These are phyloP conservation scores for Mrakia hoshinonis DNA, from an alignment of 768 basidiomycete genomes.

Conservation along the genomic window DNA sequence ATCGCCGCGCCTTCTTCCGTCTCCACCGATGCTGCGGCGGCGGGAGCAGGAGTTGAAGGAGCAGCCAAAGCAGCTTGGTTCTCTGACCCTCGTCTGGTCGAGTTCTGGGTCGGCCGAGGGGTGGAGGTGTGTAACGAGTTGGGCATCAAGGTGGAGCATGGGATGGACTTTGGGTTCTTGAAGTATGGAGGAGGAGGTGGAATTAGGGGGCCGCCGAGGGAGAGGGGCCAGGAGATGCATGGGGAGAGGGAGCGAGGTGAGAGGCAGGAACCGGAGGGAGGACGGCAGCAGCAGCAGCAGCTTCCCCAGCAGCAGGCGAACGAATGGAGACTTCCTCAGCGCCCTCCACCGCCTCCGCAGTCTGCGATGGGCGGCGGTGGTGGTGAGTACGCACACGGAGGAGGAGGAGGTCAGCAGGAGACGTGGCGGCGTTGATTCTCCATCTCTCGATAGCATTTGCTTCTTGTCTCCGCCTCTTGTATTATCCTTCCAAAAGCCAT, in stretches of 20 bases:
- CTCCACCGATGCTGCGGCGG: neutral
- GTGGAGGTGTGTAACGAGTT: neutral
- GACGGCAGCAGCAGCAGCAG: neutral
- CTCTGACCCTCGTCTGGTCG: slow-evolving; percentile 1
- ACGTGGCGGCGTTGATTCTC: too few relatives aligned
- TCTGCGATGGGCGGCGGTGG: neutral
- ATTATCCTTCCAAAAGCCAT: neutral
- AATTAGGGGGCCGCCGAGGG: neutral
- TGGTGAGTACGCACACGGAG: neutral
- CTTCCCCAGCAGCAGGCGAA: too few relatives aligned
- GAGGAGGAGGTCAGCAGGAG: neutral
- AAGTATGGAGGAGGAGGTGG: neutral
- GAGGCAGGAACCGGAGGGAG: neutral
- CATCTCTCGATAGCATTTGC: too few relatives aligned
- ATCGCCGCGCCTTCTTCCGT: neutral
- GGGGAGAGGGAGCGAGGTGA: neutral
- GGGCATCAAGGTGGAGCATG: slow-evolving; percentile 9
- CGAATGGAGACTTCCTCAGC: too few relatives aligned
- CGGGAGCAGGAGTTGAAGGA: neutral
- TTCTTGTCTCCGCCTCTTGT: neutral
- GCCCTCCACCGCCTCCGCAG: too few relatives aligned
- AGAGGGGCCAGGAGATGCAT: neutral
- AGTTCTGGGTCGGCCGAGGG: slow-evolving; percentile 19
- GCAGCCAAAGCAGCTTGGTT: slow-evolving; percentile 6
- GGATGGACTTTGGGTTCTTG: slow-evolving; percentile 13